phyloP scores from a whole-genome alignment of 2,329 filamentous ascomycete species.

The Zelopaecilomyces penicillatus region DNA sequence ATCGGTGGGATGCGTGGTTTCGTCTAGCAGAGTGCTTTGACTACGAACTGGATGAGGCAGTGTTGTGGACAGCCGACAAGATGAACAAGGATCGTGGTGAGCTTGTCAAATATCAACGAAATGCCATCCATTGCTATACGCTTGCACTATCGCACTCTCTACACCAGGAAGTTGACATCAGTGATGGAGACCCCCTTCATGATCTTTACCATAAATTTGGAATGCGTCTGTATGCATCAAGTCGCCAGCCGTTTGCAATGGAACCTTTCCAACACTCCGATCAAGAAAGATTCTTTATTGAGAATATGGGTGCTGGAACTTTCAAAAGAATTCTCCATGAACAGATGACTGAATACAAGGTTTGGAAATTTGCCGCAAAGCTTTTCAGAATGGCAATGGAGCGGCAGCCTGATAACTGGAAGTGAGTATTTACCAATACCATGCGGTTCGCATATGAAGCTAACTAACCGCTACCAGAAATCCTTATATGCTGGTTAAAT shows the following conservation, averaged over 20 bases:
- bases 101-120: constrained; percentile 65
- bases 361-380: constrained; percentile 52
- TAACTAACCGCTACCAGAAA: constrained; percentile 29
- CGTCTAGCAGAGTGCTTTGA: constrained; percentile 80
- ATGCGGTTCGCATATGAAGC: neutral
- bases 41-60: constrained; percentile 76
- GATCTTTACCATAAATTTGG: constrained; percentile 53
- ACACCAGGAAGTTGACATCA: constrained; percentile 32
- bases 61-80: constrained; percentile 84
- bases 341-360: constrained; percentile 51
- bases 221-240: constrained; percentile 54
- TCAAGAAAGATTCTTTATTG: constrained; percentile 49
- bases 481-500: constrained; percentile 53
- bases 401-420: constrained; percentile 48
- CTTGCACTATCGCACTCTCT: constrained; percentile 50
- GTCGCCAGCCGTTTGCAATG: constrained; percentile 54
- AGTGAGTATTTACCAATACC: constrained; percentile 28
- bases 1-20: constrained; percentile 88
- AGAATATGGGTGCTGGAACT: constrained; percentile 39
- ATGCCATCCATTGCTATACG: constrained; percentile 73
- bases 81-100: constrained; percentile 76
- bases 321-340: constrained; percentile 45
- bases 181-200: constrained; percentile 45
- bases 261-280: constrained; percentile 51
- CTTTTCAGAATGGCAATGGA: constrained; percentile 49